phyloP scores from a whole-genome alignment of 768 basidiomycete genomes.

The Tubosaeta brunneosetosa region DNA sequence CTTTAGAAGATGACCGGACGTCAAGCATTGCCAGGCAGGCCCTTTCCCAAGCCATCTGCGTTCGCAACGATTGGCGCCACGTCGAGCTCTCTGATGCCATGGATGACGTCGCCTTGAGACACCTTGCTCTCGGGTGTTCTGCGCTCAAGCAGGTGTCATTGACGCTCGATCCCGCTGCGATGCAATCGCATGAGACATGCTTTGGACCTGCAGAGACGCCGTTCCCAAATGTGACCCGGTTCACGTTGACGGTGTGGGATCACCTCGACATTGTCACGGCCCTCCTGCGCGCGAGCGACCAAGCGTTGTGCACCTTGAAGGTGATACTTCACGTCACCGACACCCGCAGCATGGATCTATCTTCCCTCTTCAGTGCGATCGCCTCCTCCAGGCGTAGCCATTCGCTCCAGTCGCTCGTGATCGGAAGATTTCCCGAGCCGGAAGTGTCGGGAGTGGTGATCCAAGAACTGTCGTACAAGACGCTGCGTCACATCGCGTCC shows the following conservation, averaged over 20 bases:
- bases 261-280: neutral
- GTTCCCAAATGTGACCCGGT: neutral
- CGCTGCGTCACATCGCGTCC: neutral
- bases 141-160: slow-evolving; percentile 2
- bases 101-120: neutral
- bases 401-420: slow-evolving; percentile 1
- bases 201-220: slow-evolving; percentile 1
- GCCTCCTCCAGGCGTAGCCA: neutral
- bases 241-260: neutral
- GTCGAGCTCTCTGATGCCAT: neutral
- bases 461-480: neutral
- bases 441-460: neutral
- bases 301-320: neutral
- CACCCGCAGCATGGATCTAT: neutral
- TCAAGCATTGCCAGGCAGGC: neutral
- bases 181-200: neutral
- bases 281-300: neutral
- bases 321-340: neutral
- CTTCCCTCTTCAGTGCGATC: neutral
- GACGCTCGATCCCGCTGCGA: neutral
- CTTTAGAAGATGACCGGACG: neutral
- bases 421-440: neutral
- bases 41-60: neutral
- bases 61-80: neutral
- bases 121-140: neutral